phyloP scores from a whole-genome alignment of 352 stramenopile genomes.

The Pythium brachiatum region DNA sequence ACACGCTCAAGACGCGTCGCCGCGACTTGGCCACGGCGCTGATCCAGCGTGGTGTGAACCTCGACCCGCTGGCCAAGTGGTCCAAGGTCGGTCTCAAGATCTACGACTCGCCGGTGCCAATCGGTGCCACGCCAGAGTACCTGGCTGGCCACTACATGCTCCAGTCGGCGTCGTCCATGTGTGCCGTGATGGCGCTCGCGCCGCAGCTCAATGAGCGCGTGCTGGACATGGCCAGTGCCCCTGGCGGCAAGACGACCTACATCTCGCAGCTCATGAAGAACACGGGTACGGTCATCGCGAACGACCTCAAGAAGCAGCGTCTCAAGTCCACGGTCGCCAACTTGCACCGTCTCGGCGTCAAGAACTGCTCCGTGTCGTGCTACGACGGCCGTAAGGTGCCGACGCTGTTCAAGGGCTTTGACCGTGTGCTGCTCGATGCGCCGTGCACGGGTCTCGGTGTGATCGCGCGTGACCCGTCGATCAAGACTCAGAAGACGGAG shows the following conservation, averaged over 20 bases:
- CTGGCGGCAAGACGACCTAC: conserved; percentile 99
- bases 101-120: conserved; percentile 97
- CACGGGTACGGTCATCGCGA: conserved; percentile 97
- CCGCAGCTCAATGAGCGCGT: conserved; percentile 97
- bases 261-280: conserved; percentile 99
- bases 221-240: conserved; percentile 98
- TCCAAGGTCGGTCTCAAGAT: conserved; percentile 99
- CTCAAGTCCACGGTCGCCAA: conserved; percentile 98
- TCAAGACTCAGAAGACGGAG: conserved; percentile 98
- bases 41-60: conserved; percentile 98
- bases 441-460: conserved; percentile 98
- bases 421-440: conserved; percentile 98
- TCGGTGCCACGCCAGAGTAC: conserved; percentile 99
- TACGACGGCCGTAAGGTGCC: conserved; percentile 96
- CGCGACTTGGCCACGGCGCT: conserved; percentile 98
- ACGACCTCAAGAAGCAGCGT: conserved; percentile 98
- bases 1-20: conserved; percentile 98
- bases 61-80: conserved; percentile 98
- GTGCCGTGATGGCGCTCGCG: conserved; percentile 96
- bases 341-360: conserved; percentile 97
- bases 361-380: conserved; percentile 97
- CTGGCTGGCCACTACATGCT: conserved; percentile 99
- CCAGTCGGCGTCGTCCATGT: conserved; percentile 98
- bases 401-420: conserved; percentile 95
- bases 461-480: conserved; percentile 97